Base-by-base conservation (phyloP, 2,329 filamentous ascomycete species). In the Colletotrichum cordylinicola region DNA sequence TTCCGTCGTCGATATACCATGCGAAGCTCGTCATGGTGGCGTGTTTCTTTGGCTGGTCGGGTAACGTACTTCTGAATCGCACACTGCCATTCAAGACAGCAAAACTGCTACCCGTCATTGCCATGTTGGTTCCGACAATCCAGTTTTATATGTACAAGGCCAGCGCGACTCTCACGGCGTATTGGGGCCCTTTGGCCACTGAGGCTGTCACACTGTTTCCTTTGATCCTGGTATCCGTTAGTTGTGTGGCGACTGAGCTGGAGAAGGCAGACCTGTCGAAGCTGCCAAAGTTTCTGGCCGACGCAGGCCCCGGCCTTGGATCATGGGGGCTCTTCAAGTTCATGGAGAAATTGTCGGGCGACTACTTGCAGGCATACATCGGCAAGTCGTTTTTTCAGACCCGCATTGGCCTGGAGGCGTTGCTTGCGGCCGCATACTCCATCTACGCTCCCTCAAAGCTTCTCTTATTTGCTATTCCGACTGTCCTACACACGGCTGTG, bases 1-100 rank as follows among this genome's bases (percentile, higher is more conserved):
- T 98, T 48, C 94, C 96, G 2, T 89, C 95, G 1, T 90, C 91
- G 2, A 88, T 93, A 78, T 94, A 93, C 83, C 96, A 98, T 83
- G 86, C 89, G 67, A 90, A 91, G 81, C 89, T 92, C 76, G 87
- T 95, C 77, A 92, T 92, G 79, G 86, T 90, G 5, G 92, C 91
- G 33, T 91, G 92, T 76, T 93, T 96, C 77, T 83, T 92, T 18
- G 95, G 95, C 39, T 95, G 95, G 90, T 90, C 94, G 10, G 88
- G 90, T 31, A 94, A 94, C 81, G 82, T 93, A 64, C 86, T 89
- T 15, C 81, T 94, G 48, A 86, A 84, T 70, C 84, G 87, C 33
- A 82, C 86, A 10, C 82, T 92, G 84, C 85, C 88, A 81, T 48
- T 90, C 82, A 83, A 88, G 82, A 83, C 90, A 73, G 80, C 86